phyloP scores from a whole-genome alignment of 257 asterid species.

The Primulina tabacum region DNA sequence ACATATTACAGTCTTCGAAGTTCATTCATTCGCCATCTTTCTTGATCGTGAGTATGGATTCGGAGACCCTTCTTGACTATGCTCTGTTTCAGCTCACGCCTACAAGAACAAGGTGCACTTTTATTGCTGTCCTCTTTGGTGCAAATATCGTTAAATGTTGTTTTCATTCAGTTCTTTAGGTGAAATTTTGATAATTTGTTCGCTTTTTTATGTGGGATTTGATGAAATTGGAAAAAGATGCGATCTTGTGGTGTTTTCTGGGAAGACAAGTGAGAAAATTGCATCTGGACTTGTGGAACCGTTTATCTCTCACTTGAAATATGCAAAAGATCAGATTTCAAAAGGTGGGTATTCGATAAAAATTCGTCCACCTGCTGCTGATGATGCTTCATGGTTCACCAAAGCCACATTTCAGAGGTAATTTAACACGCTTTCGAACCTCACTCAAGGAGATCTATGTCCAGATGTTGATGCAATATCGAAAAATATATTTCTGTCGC shows the following conservation, averaged over 20 bases:
- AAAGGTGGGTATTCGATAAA: conserved; percentile 88
- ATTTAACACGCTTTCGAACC: neutral
- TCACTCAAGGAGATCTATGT: neutral
- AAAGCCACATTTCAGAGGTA: conserved; percentile 82
- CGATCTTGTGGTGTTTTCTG: conserved; percentile 79
- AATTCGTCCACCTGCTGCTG: conserved; percentile 49
- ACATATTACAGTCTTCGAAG: conserved; percentile 21
- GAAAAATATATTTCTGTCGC: neutral
- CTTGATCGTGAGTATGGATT: conserved; percentile 44
- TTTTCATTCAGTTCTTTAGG: conserved; percentile 6
- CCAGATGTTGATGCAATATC: conserved; percentile 2
- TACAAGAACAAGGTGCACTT: conserved; percentile 70
- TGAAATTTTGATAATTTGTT: conserved; percentile 20
- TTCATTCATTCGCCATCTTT: conserved; percentile 14
- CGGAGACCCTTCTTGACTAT: conserved; percentile 60
- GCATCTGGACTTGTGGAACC: conserved; percentile 93
- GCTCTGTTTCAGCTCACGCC: conserved; percentile 87
- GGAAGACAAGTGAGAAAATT: conserved; percentile 66
- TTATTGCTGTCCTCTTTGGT: neutral
- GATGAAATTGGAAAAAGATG: conserved; percentile 47
- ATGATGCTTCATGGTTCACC: conserved; percentile 70
- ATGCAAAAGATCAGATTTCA: conserved; percentile 75
- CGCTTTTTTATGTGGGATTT: conserved; percentile 27
- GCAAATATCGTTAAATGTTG: neutral
- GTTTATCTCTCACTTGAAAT: conserved; percentile 70